Conservation (phyloP, 148 eudicot species). For the Oxyria digyna region DNA sequence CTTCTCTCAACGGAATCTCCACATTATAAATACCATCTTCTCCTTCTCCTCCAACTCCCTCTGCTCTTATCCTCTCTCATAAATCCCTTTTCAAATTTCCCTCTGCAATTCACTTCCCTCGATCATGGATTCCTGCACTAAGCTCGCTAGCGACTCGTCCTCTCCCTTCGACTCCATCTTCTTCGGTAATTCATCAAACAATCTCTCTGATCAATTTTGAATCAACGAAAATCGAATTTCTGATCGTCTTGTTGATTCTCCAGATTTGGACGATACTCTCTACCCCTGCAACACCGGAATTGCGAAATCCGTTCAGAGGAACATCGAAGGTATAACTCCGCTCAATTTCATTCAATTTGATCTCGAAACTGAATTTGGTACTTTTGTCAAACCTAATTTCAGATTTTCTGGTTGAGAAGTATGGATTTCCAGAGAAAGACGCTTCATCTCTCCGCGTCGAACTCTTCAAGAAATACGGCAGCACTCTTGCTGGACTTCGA, state of each 20-base stretch:
- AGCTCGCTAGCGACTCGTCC: conserved; percentile 25
- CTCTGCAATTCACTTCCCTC: background rate
- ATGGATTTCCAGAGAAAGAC: conserved; percentile 45
- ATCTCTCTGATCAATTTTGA: background rate
- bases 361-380: background rate
- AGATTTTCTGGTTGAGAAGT: conserved; percentile 68
- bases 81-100: background rate
- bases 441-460: conserved; percentile 60
- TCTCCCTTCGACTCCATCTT: conserved; percentile 52
- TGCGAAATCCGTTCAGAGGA: conserved; percentile 38
- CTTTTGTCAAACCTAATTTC: background rate
- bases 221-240: background rate
- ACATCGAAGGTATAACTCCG: conserved; percentile 50
- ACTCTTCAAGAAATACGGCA: conserved; percentile 73
- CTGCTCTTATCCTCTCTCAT: background rate
- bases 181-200: conserved; percentile 46
- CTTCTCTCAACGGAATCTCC: background rate
- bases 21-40: background rate
- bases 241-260: background rate
- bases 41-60: background rate
- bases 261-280: conserved; percentile 93
- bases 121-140: conserved; percentile 32
- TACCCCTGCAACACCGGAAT: conserved; percentile 62
- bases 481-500: conserved; percentile 79
- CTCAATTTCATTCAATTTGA: background rate